Percentiles rank a stretch among this genome's conserved stretches.
phyloP scores from a whole-genome alignment of 108 stramenopile species.

The Mayamaea pseudoterrestris region DNA sequence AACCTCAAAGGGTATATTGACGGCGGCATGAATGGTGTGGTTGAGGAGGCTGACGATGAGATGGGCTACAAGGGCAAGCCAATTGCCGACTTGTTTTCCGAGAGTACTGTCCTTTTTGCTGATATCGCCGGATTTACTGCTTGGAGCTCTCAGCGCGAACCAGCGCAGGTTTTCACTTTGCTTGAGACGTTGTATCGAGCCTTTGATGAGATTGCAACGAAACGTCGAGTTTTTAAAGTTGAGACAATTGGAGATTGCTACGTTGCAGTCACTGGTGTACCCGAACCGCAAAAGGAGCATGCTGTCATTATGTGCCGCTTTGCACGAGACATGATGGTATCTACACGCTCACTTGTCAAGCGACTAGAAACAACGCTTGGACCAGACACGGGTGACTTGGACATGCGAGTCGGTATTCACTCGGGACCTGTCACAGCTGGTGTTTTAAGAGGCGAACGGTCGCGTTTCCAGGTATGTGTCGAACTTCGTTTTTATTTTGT shows the following conservation, averaged over 20 bases:
- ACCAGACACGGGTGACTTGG: constrained; percentile 27
- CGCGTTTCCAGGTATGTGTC: constrained; percentile 25
- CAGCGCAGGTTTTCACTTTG: constrained; percentile 36
- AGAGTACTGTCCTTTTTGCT: constrained; percentile 47
- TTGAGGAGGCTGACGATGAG: not conserved
- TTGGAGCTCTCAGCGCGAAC: constrained; percentile 39
- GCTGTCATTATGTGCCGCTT: constrained; percentile 31
- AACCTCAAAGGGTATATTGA: constrained; percentile 1
- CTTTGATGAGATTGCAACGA: constrained; percentile 25
- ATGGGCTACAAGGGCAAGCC: constrained; percentile 11
- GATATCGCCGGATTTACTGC: constrained; percentile 55
- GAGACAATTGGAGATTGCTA: constrained; percentile 39
- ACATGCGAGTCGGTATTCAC: constrained; percentile 34
- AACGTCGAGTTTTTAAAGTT: constrained; percentile 30
- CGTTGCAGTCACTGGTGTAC: constrained; percentile 23
- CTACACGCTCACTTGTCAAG: constrained; percentile 19
- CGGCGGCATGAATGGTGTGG: not conserved
- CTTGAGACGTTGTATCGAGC: constrained; percentile 33
- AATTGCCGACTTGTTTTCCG: constrained; percentile 45
- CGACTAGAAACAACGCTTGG: constrained; percentile 23
- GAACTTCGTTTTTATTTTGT: constrained; percentile 31
- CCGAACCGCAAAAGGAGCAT: constrained; percentile 29
- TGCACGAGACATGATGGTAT: constrained; percentile 22
- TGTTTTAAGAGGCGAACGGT: constrained; percentile 25
- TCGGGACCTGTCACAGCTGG: constrained; percentile 30